Percentiles rank a stretch among this genome's conserved stretches.
Conservation (phyloP, 495 filamentous ascomycete genomes). For the Bombardia bombarda region DNA sequence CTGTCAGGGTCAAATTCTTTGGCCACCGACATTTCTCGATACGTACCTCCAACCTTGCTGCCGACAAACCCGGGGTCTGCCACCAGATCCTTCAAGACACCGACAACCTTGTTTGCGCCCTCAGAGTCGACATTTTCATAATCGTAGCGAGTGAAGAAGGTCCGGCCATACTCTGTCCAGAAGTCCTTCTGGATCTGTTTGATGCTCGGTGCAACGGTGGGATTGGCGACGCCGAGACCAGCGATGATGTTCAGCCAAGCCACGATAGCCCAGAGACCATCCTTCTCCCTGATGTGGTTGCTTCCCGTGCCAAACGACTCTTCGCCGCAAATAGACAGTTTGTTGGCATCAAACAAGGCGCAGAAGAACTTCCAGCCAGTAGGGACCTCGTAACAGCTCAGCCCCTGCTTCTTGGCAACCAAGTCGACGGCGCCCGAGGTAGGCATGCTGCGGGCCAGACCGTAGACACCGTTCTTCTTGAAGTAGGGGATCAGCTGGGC, state of each 20-base stretch:
- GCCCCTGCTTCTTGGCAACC: constrained; percentile 86
- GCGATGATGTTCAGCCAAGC: constrained; percentile 99
- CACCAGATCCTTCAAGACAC: constrained; percentile 63
- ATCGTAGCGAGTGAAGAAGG: constrained; percentile 98
- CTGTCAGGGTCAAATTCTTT: too few relatives aligned
- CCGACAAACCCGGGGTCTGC: constrained; percentile 64
- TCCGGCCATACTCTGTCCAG: constrained; percentile 93
- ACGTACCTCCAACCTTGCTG: constrained; percentile 62
- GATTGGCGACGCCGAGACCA: constrained; percentile 75
- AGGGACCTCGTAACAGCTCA: constrained; percentile 91
- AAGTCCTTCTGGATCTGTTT: constrained; percentile 93
- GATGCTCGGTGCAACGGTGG: constrained; percentile 73
- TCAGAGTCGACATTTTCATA: constrained; percentile 91
- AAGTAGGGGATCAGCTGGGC: constrained; percentile 94
- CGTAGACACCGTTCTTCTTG: constrained; percentile 91
- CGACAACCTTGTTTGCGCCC: constrained; percentile 81
- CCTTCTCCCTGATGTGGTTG: constrained; percentile 99
- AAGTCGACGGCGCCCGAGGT: constrained; percentile 92
- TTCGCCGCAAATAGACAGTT: constrained; percentile 97
- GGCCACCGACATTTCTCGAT: too few relatives aligned
- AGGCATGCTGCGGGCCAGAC: constrained; percentile 93
- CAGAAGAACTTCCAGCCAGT: constrained; percentile 99
- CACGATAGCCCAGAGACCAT: constrained; percentile 93
- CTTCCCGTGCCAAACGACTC: constrained; percentile 98
- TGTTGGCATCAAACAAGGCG: constrained; percentile 91